Evolutionary conservation across 1,284 basidiomycete species (phyloP).

Genomic region (Leccinum huronense): DNA sequence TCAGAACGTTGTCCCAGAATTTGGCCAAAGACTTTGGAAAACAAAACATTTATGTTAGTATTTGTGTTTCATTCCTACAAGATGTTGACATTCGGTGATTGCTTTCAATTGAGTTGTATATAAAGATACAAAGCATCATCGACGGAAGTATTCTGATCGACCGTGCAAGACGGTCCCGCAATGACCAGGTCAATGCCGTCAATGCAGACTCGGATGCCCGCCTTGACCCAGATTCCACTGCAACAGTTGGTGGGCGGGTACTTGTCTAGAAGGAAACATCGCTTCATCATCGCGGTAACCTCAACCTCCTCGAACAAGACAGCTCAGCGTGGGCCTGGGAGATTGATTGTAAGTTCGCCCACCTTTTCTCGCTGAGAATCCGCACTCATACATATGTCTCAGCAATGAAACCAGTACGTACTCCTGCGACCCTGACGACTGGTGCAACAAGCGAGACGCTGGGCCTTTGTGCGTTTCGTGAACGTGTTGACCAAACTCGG

Average conservation of each 20-base stretch:
- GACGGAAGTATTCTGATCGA: constrained; percentile 62
- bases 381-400: constrained; percentile 6
- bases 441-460: background rate
- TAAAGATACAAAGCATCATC: constrained; percentile 48
- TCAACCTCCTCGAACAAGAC: constrained; percentile 57
- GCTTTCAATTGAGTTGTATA: too few species aligned
- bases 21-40: constrained; percentile 78
- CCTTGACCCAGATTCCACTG: constrained; percentile 65
- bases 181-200: constrained; percentile 34
- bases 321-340: constrained; percentile 67
- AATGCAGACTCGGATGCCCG: constrained; percentile 41
- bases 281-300: constrained; percentile 34
- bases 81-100: constrained; percentile 7
- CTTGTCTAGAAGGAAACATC: background rate
- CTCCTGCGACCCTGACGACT: background rate
- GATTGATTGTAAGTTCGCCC: constrained; percentile 51
- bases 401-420: background rate
- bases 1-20: constrained; percentile 69
- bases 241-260: constrained; percentile 38
- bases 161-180: constrained; percentile 31
- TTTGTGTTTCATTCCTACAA: background rate
- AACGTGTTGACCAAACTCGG: background rate
- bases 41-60: constrained; percentile 66
- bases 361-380: background rate
- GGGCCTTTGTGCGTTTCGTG: background rate